phyloP scores from a whole-genome alignment of 345 rosid species.

The Corchorus capsularis region DNA sequence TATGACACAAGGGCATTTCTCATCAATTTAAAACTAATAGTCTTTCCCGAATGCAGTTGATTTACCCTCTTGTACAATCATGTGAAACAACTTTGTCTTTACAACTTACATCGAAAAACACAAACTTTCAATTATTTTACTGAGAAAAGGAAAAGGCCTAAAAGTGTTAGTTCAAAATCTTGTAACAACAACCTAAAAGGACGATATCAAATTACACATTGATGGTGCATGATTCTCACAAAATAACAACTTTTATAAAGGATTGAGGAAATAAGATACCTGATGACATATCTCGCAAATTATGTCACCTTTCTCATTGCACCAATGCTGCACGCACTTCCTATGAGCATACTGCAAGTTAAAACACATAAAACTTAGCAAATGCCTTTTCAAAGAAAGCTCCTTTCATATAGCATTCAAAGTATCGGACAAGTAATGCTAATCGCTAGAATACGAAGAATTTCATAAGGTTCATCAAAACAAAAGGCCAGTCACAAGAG shows the following conservation, averaged over 20 bases:
- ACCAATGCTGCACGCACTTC: slow-evolving; percentile 95
- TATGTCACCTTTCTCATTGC: slow-evolving; percentile 87
- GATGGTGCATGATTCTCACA: not conserved
- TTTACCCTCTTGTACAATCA: not conserved
- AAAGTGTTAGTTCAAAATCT: not conserved
- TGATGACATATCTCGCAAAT: slow-evolving; percentile 95
- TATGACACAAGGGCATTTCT: not conserved
- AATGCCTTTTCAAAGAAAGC: not conserved
- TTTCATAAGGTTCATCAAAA: not conserved
- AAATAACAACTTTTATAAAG: not conserved
- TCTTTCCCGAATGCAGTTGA: not conserved
- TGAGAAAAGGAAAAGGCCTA: not conserved
- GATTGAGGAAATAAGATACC: slow-evolving; percentile 40
- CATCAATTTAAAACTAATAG: not conserved
- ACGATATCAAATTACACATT: not conserved
- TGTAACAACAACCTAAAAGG: not conserved
- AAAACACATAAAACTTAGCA: slow-evolving; percentile 9
- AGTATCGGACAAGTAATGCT: not conserved
- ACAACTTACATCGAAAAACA: not conserved
- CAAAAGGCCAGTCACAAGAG: not conserved
- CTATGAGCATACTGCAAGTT: slow-evolving; percentile 78
- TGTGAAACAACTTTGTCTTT: not conserved
- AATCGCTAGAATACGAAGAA: not conserved
- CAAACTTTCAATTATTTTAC: slow-evolving; percentile 1
- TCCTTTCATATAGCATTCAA: not conserved